Base-by-base conservation (phyloP, 805 yeast genomes). In the Metschnikowia peoriensis region DNA sequence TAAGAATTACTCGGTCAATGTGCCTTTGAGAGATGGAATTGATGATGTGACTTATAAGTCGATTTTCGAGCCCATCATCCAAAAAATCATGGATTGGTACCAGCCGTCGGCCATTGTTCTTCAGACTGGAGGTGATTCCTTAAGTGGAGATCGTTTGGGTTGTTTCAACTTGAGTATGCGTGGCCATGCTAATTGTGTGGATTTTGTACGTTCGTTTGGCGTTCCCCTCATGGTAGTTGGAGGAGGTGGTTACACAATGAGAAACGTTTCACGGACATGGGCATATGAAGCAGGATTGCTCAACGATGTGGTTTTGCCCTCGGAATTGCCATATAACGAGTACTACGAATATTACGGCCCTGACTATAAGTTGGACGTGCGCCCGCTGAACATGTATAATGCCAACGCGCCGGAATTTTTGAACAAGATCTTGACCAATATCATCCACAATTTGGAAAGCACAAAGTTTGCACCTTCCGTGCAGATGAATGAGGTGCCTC, bases 381-480 rank as follows among this genome's bases (percentile, higher is more conserved):
- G 97, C 58, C 96, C 97, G 11, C 87, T 96, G 11, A 93, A 93
- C 71, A 93, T 93, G 98, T 89, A 88, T 74, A 93, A 93, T 71
- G 97, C 97, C 47, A 93, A 93, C 71, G 83, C 93, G 27, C 93
- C 96, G 27, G 97, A 92, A 68, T 93, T 91, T 66, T 77, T 93
- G 62, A 89, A 90, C 70, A 88, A 89, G 69, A 85, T 93, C 47
- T 73, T 90, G 64, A 79, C 88, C 11, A 88, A 86, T 62, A 88
- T 93, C 49, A 78, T 87, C 49, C 75, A 82, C 53, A 91, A 89
- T 71, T 75, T 93, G 64, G 96, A 90, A 62, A 83, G 88, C 62
- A 90, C 97, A n/a, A 86, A 88, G 69, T 90, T 86, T 70, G 96
- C 97, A 0, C 99, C 99, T n/a, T 88, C 96, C 49, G 97, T 93